Evolutionary conservation across 2,329 filamentous ascomycete genomes (phyloP).

Genomic region (Hypomyces rosellus): DNA sequence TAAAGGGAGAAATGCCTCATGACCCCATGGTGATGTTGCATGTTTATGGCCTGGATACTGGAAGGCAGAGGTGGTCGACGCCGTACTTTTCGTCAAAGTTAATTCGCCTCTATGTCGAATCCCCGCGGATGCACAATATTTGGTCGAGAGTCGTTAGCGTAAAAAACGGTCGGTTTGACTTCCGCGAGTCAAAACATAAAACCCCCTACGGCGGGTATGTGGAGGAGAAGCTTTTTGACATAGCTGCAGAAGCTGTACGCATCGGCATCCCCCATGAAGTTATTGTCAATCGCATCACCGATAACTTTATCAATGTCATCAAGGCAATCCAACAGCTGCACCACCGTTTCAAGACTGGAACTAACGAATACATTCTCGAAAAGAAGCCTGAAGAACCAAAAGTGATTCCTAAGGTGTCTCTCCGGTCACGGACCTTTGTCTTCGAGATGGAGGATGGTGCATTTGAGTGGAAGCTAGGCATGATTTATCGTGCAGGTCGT

Average conservation of each 20-base stretch:
- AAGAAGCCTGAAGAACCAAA: slow-evolving; percentile 85
- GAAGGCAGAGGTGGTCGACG: slow-evolving; percentile 78
- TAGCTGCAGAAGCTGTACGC: slow-evolving; percentile 78
- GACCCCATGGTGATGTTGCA: slow-evolving; percentile 93
- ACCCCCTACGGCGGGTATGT: slow-evolving; percentile 49
- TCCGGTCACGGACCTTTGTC: slow-evolving; percentile 74
- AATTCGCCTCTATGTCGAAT: slow-evolving; percentile 78
- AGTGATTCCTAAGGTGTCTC: slow-evolving; percentile 74
- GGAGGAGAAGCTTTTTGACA: slow-evolving; percentile 76
- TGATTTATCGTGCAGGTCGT: slow-evolving; percentile 85
- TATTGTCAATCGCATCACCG: slow-evolving; percentile 82
- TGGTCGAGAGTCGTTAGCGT: slow-evolving; percentile 86
- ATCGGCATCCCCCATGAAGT: slow-evolving; percentile 87
- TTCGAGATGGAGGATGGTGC: slow-evolving; percentile 94
- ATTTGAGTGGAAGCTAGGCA: slow-evolving; percentile 94
- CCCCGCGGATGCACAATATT: slow-evolving; percentile 71
- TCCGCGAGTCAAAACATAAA: slow-evolving; percentile 70
- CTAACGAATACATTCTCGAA: slow-evolving; percentile 79
- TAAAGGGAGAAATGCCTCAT: slow-evolving; percentile 82
- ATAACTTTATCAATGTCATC: slow-evolving; percentile 81
- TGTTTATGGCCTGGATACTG: slow-evolving; percentile 73
- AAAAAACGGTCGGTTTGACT: slow-evolving; percentile 72
- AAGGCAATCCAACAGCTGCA: slow-evolving; percentile 90
- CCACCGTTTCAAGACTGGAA: slow-evolving; percentile 82
- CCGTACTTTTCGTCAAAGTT: slow-evolving; percentile 75